These are phyloP conservation scores for Komagataella ulmi DNA, from an alignment of 805 yeast genomes.

Conservation along the genomic window DNA sequence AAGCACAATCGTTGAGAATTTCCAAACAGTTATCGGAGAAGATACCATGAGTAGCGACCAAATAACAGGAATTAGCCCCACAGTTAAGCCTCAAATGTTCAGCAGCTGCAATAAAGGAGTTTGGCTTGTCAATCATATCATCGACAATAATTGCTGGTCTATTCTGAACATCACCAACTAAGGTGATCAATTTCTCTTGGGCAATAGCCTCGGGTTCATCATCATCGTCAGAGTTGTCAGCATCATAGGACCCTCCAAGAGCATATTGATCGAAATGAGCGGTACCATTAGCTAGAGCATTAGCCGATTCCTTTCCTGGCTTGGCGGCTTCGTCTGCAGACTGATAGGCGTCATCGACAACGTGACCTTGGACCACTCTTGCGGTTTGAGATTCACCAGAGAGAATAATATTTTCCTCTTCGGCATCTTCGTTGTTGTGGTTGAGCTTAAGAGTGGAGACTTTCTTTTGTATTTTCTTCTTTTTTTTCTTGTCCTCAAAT, in stretches of 20 bases:
- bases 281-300: not conserved
- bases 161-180: slow-evolving; percentile 90
- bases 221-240: slow-evolving; percentile 78
- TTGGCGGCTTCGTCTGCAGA: not conserved
- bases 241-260: slow-evolving; percentile 72
- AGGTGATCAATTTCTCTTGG: slow-evolving; percentile 80
- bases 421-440: slow-evolving; percentile 34
- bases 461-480: slow-evolving; percentile 19
- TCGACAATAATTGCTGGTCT: slow-evolving; percentile 90
- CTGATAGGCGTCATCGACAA: slow-evolving; percentile 59
- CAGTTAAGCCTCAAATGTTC: slow-evolving; percentile 93
- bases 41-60: slow-evolving; percentile 93
- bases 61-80: slow-evolving; percentile 85
- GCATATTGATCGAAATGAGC: slow-evolving; percentile 30
- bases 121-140: slow-evolving; percentile 95
- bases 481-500: slow-evolving; percentile 28
- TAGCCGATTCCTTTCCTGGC: not conserved
- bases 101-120: slow-evolving; percentile 91
- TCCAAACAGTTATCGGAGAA: slow-evolving; percentile 83
- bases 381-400: slow-evolving; percentile 88
- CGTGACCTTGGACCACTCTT: slow-evolving; percentile 92
- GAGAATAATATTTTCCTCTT: slow-evolving; percentile 53
- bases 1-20: slow-evolving; percentile 60
- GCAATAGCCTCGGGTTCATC: slow-evolving; percentile 52
- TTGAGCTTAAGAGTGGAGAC: slow-evolving; percentile 1